Evolutionary conservation across 345 rosid genomes (phyloP).

Genomic region (Eucalyptus marginata): DNA sequence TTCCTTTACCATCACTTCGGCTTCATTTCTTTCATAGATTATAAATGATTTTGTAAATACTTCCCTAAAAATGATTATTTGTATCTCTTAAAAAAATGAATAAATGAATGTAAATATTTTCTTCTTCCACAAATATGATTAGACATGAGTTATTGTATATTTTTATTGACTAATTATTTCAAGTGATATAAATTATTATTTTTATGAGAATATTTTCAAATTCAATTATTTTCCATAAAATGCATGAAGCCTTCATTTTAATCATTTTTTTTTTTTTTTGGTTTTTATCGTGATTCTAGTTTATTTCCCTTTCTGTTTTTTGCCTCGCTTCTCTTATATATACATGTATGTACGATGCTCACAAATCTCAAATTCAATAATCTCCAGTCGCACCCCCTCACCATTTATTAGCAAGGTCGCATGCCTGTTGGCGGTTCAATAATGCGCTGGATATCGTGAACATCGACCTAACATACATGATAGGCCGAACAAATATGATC

Average conservation of each 20-base stretch:
- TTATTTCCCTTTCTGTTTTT: background rate
- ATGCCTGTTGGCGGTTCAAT: fast-evolving
- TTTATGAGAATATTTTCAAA: background rate
- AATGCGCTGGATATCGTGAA: fast-evolving
- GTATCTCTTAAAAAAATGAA: background rate
- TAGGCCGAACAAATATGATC: background rate
- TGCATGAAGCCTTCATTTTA: background rate
- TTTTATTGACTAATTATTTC: background rate
- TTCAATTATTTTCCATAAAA: background rate
- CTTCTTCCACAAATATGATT: background rate
- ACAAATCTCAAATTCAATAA: background rate
- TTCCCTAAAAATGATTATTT: background rate
- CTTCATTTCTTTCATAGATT: background rate
- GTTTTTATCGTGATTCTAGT: background rate
- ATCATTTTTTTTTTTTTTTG: background rate
- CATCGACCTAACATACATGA: background rate
- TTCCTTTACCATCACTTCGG: background rate
- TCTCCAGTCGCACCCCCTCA: fast-evolving
- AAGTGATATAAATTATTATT: background rate
- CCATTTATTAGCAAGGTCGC: fast-evolving
- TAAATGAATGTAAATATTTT: background rate
- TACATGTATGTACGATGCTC: fast-evolving
- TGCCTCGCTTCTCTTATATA: background rate
- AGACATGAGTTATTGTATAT: fast-evolving
- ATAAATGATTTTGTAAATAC: background rate